Percentiles rank a stretch among this genome's conserved stretches.
phyloP scores from a whole-genome alignment of 192 early-diverging fungal genomes.

The Coemansia sp. region DNA sequence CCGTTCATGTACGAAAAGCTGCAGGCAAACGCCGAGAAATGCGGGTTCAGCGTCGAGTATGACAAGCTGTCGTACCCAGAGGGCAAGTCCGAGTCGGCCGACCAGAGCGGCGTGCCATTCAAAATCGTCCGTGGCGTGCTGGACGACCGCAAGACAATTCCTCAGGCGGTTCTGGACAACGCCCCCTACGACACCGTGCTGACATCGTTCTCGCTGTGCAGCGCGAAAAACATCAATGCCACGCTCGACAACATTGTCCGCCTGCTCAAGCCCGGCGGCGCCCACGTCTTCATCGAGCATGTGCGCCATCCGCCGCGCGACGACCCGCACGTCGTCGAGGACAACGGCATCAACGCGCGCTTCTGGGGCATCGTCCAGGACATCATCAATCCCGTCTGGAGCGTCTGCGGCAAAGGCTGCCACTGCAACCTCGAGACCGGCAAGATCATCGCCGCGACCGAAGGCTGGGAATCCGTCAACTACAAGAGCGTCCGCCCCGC shows the following conservation, averaged over 20 bases:
- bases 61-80: conserved; percentile 15
- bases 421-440: conserved; percentile 26
- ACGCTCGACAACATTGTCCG: conserved; percentile 21
- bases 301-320: conserved; percentile 29
- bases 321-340: conserved; percentile 24
- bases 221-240: conserved; percentile 11
- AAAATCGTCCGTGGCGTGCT: conserved; percentile 38
- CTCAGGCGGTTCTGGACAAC: conserved; percentile 25
- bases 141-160: conserved; percentile 22
- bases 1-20: conserved; percentile 28
- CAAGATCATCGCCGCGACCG: conserved; percentile 17
- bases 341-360: conserved; percentile 24
- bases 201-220: conserved; percentile 43
- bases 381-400: conserved; percentile 27
- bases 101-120: conserved; percentile 11
- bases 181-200: conserved; percentile 44
- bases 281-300: conserved; percentile 39
- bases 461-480: conserved; percentile 28
- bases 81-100: background rate
- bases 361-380: conserved; percentile 37
- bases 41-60: conserved; percentile 36
- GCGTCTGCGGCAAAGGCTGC: conserved; percentile 26
- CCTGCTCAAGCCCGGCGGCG: conserved; percentile 31
- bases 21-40: conserved; percentile 25
- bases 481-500: conserved; percentile 36